phyloP scores from a whole-genome alignment of 164 flowering plant species.

The Sextonia rubra region DNA sequence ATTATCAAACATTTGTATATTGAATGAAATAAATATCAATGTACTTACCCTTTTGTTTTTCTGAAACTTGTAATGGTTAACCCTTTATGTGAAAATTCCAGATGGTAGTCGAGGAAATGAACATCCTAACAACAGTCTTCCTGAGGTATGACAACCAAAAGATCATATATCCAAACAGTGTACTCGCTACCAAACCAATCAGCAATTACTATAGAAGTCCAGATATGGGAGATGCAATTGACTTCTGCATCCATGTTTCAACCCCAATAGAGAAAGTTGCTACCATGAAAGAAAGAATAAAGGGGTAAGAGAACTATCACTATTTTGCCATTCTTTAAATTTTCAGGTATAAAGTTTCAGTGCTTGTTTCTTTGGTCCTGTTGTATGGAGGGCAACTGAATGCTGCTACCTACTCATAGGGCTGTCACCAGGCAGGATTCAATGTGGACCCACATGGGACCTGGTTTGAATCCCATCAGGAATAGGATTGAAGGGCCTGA shows the following conservation, averaged over 20 bases:
- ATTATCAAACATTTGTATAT: too few relatives aligned
- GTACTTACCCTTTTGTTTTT: neutral
- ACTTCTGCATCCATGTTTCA: slow-evolving; percentile 48
- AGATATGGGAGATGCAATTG: slow-evolving; percentile 52
- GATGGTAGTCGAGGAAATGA: slow-evolving; percentile 72
- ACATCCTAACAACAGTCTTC: slow-evolving; percentile 60
- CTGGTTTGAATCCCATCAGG: too few relatives aligned
- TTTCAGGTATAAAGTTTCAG: neutral
- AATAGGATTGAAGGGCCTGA: too few relatives aligned
- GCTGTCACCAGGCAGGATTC: too few relatives aligned
- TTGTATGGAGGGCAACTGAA: neutral
- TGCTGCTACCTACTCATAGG: too few relatives aligned
- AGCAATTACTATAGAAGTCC: slow-evolving; percentile 55
- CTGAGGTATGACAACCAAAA: slow-evolving; percentile 53
- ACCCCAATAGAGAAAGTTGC: slow-evolving; percentile 52
- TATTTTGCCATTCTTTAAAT: too few relatives aligned
- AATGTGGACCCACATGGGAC: too few relatives aligned
- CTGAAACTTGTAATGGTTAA: neutral
- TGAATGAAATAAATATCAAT: neutral
- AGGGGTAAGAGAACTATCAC: slow-evolving; percentile 19
- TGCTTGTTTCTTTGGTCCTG: neutral
- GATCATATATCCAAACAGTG: slow-evolving; percentile 52
- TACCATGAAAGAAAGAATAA: slow-evolving; percentile 37
- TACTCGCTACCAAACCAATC: slow-evolving; percentile 46
- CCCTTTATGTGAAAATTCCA: slow-evolving; percentile 14